A percentile compares a stretch with the other conserved stretches of the same genome.
phyloP scores from a whole-genome alignment of 192 early-diverging fungal genomes.

The Podila verticillata region DNA sequence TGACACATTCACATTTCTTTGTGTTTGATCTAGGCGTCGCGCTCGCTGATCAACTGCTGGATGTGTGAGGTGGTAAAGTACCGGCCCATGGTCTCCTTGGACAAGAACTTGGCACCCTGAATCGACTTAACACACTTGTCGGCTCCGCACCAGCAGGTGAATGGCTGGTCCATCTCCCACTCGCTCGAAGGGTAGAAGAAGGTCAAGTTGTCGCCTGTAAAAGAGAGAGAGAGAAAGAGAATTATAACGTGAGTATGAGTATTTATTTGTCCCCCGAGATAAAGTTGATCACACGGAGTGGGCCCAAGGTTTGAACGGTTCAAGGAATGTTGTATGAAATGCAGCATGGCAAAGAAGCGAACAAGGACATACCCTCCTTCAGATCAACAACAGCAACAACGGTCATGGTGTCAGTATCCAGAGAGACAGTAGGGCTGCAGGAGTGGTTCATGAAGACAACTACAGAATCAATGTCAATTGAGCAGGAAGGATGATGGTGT shows the following conservation, averaged over 20 bases:
- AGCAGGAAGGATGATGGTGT: background rate
- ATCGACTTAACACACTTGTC: conserved; percentile 60
- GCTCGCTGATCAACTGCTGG: conserved; percentile 47
- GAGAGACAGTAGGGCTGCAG: conserved; percentile 54
- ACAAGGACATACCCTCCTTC: conserved; percentile 41
- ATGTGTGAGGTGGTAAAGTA: conserved; percentile 61
- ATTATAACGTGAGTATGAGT: background rate
- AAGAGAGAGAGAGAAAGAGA: background rate
- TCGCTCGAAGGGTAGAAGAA: conserved; percentile 73
- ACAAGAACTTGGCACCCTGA: conserved; percentile 58
- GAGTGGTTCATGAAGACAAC: conserved; percentile 64
- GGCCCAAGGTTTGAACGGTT: too few species aligned
- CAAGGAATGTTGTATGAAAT: background rate
- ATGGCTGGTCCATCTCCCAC: conserved; percentile 73
- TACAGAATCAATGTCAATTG: background rate
- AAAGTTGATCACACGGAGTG: too few species aligned
- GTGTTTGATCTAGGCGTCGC: conserved; percentile 7
- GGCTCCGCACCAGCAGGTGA: conserved; percentile 66
- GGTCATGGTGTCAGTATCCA: conserved; percentile 55
- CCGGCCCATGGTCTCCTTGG: conserved; percentile 49
- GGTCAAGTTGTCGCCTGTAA: conserved; percentile 57
- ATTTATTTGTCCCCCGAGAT: background rate
- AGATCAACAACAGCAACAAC: conserved; percentile 58
- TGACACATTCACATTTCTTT: too few species aligned
- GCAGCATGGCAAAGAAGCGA: conserved; percentile 1